phyloP scores from a whole-genome alignment of 1,284 basidiomycete genomes.

The Ustilago loliicola region DNA sequence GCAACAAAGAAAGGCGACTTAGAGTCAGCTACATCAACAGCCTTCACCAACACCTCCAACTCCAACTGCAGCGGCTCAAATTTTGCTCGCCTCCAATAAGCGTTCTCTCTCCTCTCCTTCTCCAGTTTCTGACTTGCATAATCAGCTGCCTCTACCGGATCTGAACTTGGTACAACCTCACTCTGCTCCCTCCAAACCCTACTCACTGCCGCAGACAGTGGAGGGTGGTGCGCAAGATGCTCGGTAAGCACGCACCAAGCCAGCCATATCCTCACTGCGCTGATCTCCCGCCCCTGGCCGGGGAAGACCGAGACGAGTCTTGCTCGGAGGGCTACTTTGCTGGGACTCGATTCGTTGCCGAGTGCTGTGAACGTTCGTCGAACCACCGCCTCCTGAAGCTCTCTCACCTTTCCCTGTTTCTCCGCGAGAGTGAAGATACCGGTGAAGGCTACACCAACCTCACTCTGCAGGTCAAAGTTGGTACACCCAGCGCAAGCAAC shows the following conservation, averaged over 20 bases:
- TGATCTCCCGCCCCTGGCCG: conserved; percentile 9
- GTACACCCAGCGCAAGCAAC: conserved; percentile 29
- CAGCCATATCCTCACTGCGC: conserved; percentile 26
- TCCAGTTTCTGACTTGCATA: neutral
- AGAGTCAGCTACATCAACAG: conserved; percentile 21
- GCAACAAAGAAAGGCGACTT: conserved; percentile 34
- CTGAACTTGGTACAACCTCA: neutral
- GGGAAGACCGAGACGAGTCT: conserved; percentile 27
- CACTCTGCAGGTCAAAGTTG: conserved; percentile 10
- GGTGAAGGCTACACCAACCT: conserved; percentile 6
- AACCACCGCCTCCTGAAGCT: conserved; percentile 25
- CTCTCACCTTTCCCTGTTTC: neutral
- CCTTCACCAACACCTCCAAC: conserved; percentile 14
- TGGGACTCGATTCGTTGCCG: neutral
- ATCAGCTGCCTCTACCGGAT: conserved; percentile 5
- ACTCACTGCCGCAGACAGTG: neutral
- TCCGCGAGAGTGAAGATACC: conserved; percentile 19
- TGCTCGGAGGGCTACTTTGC: conserved; percentile 19
- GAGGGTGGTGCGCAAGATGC: conserved; percentile 17
- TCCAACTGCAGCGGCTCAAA: conserved; percentile 27
- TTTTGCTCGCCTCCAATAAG: conserved; percentile 3
- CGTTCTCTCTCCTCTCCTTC: neutral
- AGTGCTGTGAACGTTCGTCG: conserved; percentile 20
- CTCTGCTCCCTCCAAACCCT: neutral
- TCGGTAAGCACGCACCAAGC: conserved; percentile 35